Conservation (phyloP, 176 grass and related monocot genomes). For the Olyra latifolia region DNA sequence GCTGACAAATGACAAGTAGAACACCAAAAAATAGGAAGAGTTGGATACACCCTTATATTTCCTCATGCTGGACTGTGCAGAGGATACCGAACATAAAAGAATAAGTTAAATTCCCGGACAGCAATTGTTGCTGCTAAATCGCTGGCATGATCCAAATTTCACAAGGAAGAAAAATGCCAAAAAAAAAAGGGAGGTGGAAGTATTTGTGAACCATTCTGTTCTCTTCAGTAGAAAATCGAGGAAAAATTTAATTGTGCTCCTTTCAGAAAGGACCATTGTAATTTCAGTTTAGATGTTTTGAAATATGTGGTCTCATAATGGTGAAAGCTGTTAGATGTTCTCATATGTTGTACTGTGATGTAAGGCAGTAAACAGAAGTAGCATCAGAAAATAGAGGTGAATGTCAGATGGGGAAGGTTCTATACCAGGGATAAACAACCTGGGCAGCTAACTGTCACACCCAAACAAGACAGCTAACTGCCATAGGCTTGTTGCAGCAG, state of each 20-base stretch:
- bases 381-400: neutral
- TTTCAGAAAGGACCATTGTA: neutral
- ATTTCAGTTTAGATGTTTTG: neutral
- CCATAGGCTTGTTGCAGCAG: too few species aligned
- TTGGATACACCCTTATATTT: neutral
- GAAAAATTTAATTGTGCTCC: neutral
- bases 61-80: conserved; percentile 8
- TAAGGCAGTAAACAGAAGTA: neutral
- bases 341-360: neutral
- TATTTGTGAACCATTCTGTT: neutral
- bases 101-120: neutral
- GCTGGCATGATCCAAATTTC: neutral
- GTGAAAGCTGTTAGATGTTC: neutral
- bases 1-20: neutral
- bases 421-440: too few species aligned
- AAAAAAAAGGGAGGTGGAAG: neutral
- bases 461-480: too few species aligned
- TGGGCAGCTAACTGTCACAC: too few species aligned
- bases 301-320: neutral
- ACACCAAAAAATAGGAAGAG: neutral
- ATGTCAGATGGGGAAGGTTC: neutral
- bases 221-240: neutral
- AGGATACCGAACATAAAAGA: neutral
- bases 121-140: neutral
- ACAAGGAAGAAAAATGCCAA: neutral